These are phyloP conservation scores for Ilex aquifolium DNA, from an alignment of 257 asterid species.

Conservation along the genomic window DNA sequence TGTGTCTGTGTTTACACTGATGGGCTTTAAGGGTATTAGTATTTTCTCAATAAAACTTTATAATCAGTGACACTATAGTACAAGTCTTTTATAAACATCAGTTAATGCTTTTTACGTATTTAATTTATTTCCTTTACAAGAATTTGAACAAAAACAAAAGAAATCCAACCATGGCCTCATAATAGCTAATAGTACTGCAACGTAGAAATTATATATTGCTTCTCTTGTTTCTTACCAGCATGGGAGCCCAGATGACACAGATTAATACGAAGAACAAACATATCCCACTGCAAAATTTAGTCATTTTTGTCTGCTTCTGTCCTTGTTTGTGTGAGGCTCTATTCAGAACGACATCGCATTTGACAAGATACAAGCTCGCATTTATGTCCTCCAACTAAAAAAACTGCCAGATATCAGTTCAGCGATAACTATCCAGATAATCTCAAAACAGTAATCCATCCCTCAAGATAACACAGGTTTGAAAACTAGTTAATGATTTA, in stretches of 20 bases:
- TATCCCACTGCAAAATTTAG: constrained; percentile 91
- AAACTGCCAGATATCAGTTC: constrained; percentile 22
- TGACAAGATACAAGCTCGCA: constrained; percentile 97
- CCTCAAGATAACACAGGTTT: too few relatives aligned
- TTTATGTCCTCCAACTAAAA: constrained; percentile 96
- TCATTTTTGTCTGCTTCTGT: constrained; percentile 86
- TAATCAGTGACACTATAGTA: too few relatives aligned
- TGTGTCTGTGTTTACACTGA: too few relatives aligned
- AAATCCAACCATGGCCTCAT: too few relatives aligned
- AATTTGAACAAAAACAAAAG: too few relatives aligned
- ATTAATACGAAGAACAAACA: constrained; percentile 81
- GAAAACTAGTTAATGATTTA: too few relatives aligned
- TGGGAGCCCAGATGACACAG: constrained; percentile 99
- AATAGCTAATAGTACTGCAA: not conserved
- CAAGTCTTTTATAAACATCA: too few relatives aligned
- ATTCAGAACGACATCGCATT: constrained; percentile 85
- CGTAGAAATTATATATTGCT: not conserved
- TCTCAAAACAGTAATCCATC: too few relatives aligned
- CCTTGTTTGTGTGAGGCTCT: constrained; percentile 89
- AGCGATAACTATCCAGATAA: constrained; percentile 1
- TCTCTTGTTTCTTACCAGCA: constrained; percentile 65
- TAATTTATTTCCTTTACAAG: too few relatives aligned
- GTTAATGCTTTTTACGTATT: too few relatives aligned
- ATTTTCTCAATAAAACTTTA: too few relatives aligned
- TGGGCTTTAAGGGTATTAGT: too few relatives aligned